These are phyloP conservation scores for Reutealis trisperma DNA, from an alignment of 345 rosid genomes.

Conservation along the genomic window DNA sequence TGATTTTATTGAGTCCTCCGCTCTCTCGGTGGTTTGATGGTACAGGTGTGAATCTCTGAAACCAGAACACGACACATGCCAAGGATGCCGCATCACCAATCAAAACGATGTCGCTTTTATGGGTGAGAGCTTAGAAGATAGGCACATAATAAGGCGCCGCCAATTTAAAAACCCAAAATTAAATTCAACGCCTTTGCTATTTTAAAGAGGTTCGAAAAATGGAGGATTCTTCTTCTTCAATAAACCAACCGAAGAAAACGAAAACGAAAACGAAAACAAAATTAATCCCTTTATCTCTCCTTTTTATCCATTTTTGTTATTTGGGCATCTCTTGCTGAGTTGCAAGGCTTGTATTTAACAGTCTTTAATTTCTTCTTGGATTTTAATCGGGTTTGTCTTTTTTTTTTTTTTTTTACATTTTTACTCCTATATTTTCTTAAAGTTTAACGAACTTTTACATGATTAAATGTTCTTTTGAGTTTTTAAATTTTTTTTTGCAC, in stretches of 20 bases:
- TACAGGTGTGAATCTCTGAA: neutral
- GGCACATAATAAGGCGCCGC: conserved; percentile 3
- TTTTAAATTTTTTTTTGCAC: too few relatives aligned
- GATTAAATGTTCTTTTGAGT: too few relatives aligned
- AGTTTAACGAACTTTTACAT: neutral
- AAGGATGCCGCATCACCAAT: neutral
- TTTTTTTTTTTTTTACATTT: neutral
- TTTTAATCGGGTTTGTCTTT: neutral
- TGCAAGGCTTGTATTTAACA: neutral
- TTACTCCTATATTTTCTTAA: too few relatives aligned
- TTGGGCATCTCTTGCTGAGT: neutral
- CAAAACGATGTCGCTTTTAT: neutral
- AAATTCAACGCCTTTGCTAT: neutral
- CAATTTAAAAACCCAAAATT: neutral
- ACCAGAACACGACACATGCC: neutral
- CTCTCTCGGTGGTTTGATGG: neutral
- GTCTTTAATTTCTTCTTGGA: neutral
- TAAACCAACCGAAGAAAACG: neutral
- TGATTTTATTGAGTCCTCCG: neutral
- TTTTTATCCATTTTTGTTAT: neutral
- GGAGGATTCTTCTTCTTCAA: neutral
- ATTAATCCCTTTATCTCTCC: neutral
- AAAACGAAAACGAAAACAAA: neutral
- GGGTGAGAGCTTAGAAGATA: neutral
- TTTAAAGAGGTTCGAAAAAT: neutral